Evolutionary conservation across 306 rosid genomes (phyloP).

Genomic region (Prunus armeniaca): DNA sequence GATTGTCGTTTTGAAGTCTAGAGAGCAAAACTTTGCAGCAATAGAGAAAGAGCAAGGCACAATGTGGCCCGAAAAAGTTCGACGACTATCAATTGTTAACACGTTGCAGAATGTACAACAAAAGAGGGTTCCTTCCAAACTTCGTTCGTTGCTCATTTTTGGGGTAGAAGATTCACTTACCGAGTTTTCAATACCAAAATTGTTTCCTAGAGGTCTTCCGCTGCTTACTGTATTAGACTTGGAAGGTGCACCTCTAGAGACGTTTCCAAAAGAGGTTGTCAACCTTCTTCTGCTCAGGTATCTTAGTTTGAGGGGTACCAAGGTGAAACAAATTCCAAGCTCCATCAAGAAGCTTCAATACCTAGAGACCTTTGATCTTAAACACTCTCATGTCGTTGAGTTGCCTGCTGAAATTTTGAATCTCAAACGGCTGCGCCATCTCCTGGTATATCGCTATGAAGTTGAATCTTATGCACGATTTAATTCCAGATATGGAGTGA

Average conservation of each 20-base stretch:
- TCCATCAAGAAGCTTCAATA: conserved; percentile 31
- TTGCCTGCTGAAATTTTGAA: conserved; percentile 29
- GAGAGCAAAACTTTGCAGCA: conserved; percentile 49
- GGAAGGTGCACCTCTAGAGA: conserved; percentile 14
- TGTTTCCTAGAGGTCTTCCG: conserved; percentile 14
- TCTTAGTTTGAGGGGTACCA: conserved; percentile 32
- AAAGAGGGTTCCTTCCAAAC: conserved; percentile 40
- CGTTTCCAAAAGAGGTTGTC: conserved; percentile 19
- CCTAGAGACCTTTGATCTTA: conserved; percentile 40
- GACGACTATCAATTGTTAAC: conserved; percentile 45
- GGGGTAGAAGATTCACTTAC: conserved; percentile 31
- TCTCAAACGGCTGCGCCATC: conserved; percentile 35
- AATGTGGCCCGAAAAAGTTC: conserved; percentile 39
- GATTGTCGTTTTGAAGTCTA: conserved; percentile 44
- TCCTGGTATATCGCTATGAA: conserved; percentile 27
- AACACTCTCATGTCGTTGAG: conserved; percentile 21
- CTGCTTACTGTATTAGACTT: conserved; percentile 38
- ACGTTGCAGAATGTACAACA: conserved; percentile 32
- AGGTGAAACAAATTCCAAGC: conserved; percentile 20
- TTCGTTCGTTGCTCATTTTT: conserved; percentile 59
- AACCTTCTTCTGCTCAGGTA: conserved; percentile 29
- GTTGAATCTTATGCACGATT: conserved; percentile 8
- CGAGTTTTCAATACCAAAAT: conserved; percentile 10
- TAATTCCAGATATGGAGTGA: conserved; percentile 26
- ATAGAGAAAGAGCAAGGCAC: conserved; percentile 34